Evolutionary conservation across 2,329 filamentous ascomycete species (phyloP).

Genomic region (Emmonsia crescens): DNA sequence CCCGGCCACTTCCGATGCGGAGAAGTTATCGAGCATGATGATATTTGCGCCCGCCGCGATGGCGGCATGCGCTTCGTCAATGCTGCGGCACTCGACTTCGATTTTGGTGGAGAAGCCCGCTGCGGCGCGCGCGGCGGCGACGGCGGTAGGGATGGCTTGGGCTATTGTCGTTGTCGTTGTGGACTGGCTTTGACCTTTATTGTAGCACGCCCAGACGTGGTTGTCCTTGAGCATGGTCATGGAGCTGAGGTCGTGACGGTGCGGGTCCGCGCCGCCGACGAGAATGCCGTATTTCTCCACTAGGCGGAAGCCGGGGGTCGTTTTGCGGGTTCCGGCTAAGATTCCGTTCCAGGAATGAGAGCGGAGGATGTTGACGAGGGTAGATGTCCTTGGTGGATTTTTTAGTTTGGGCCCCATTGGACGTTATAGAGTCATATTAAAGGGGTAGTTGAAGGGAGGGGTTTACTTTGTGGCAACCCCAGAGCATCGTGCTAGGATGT

Average conservation of each 20-base stretch:
- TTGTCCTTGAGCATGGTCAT: slow-evolving; percentile 99
- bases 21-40: slow-evolving; percentile 96
- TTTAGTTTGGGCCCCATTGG: slow-evolving; percentile 4
- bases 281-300: slow-evolving; percentile 99
- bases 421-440: not conserved
- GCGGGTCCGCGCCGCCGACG: slow-evolving; percentile 81
- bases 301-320: slow-evolving; percentile 85
- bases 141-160: slow-evolving; percentile 71
- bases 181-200: slow-evolving; percentile 19
- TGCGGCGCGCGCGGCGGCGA: slow-evolving; percentile 68
- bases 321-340: slow-evolving; percentile 92
- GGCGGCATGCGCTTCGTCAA: slow-evolving; percentile 82
- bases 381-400: slow-evolving; percentile 26
- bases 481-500: slow-evolving; percentile 80
- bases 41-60: slow-evolving; percentile 86
- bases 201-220: slow-evolving; percentile 80
- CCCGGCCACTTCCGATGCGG: slow-evolving; percentile 60
- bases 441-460: not conserved
- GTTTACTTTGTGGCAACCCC: slow-evolving; percentile 64
- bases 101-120: slow-evolving; percentile 89
- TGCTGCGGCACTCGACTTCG: slow-evolving; percentile 86
- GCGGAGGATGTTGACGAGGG: slow-evolving; percentile 43
- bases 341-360: slow-evolving; percentile 64
- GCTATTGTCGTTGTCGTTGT: slow-evolving; percentile 21
- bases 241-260: slow-evolving; percentile 78